phyloP scores from a whole-genome alignment of 148 eudicot species.

The Amaranthus palmeri region DNA sequence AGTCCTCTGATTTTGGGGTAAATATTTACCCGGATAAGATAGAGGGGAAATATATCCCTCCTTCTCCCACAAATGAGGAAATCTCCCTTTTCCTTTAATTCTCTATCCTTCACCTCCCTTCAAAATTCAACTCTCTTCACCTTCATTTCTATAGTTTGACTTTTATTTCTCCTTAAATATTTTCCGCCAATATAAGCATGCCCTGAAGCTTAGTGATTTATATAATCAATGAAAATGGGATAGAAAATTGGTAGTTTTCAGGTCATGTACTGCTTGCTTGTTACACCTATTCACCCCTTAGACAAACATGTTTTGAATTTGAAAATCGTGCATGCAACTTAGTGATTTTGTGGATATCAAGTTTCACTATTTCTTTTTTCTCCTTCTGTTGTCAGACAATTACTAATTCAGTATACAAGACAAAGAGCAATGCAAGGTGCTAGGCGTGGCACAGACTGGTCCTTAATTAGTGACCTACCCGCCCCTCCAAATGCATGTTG shows the following conservation, averaged over 20 bases:
- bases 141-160: no score
- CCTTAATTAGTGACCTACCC: constrained; percentile 62
- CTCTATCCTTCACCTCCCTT: no score
- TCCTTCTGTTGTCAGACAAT: constrained; percentile 38
- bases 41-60: no score
- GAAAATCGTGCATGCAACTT: background rate
- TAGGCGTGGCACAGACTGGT: constrained; percentile 70
- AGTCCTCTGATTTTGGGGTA: no score
- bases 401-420: constrained; percentile 73
- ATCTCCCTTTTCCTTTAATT: no score
- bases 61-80: no score
- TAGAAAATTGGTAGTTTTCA: constrained; percentile 6
- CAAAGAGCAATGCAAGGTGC: constrained; percentile 81
- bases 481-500: constrained; percentile 61
- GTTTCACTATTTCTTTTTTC: constrained; percentile 1
- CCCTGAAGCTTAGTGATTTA: background rate
- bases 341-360: background rate
- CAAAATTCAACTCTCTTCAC: no score
- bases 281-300: background rate
- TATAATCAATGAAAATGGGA: background rate
- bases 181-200: no score
- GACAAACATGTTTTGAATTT: constrained; percentile 1
- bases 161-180: no score
- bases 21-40: no score
- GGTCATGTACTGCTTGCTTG: background rate